These are phyloP conservation scores for Debaryomyces sp. DNA, from an alignment of 1,139 yeast genomes.

Conservation along the genomic window DNA sequence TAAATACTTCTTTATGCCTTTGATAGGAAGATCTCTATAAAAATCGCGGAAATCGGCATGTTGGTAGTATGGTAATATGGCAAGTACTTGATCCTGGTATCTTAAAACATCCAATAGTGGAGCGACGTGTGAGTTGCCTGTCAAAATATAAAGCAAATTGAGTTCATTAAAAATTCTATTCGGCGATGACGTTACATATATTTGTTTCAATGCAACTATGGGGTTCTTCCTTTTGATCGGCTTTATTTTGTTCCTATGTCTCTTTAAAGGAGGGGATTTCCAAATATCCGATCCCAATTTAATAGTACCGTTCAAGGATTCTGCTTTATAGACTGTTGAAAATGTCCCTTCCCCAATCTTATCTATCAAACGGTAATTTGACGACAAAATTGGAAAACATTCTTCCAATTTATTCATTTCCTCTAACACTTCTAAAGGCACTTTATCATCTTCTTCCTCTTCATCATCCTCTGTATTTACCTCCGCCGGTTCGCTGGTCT, in stretches of 20 bases:
- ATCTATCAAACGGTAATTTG: constrained; percentile 67
- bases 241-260: constrained; percentile 15
- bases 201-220: constrained; percentile 87
- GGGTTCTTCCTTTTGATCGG: constrained; percentile 37
- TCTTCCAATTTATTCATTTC: constrained; percentile 68
- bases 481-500: constrained; percentile 17
- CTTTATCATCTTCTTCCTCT: constrained; percentile 43
- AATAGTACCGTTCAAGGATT: constrained; percentile 56
- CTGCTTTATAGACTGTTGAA: constrained; percentile 88
- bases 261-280: constrained; percentile 50
- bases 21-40: constrained; percentile 75
- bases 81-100: constrained; percentile 87
- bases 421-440: constrained; percentile 55
- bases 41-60: constrained; percentile 91
- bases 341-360: constrained; percentile 97
- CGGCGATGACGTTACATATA: constrained; percentile 95
- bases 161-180: constrained; percentile 86
- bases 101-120: constrained; percentile 88
- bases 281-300: constrained; percentile 44
- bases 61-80: constrained; percentile 87
- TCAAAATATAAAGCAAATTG: constrained; percentile 66
- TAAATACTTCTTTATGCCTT: constrained; percentile 81
- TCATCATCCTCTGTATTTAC: constrained; percentile 10
- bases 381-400: constrained; percentile 63
- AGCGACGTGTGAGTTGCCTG: constrained; percentile 76